Evolutionary conservation across 1,284 basidiomycete species (phyloP), one percentile per base, ranked within the genome.

Genomic region (Ceratorhiza oryzae-sativae): DNA sequence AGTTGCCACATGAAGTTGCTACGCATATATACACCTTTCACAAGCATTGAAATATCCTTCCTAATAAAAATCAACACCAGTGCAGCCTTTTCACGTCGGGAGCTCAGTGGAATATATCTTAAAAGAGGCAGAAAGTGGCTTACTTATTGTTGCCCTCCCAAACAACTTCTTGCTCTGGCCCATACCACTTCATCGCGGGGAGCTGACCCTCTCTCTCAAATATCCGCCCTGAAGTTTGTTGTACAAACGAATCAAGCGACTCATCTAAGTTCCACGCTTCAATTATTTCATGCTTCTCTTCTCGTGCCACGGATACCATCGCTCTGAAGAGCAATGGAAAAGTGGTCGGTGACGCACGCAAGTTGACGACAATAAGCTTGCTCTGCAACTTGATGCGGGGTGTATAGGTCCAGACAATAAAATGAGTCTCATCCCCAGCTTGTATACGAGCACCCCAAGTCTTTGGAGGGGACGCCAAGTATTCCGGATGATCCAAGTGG

Each of bases 111-210:
- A 18, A 45, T 8, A 45, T 18, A 8, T 18, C 9, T 12, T 3
- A 8, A 6, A 18, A 18, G 15, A 45, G 42, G 27, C 18, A 46
- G 39, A 46, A 46, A 36, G 6, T 4, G n/a, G 76, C 79, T 72
- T 56, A 85, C 85, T 82, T 84, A 76, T 90, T 87, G 73, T 89
- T 89, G 67, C 83, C 82, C 25, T 81, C 68, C 88, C 88, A 90
- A 12, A 81, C 78, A 2, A 87, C 75, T 12, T 83, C 78, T 0
- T 76, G 53, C 61, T 83, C 84, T 3, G 73, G 62, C 15, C 85
- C 85, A 77, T 90, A 90, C 85, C 86, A 88, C 73, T 85, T 87
- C 62, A 88, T 80, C 0, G 84, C 80, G 3, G 86, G 82, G 23
- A 89, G 75, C 76, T 88, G 85, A 23, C 85, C 84, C 1, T 79